Base-by-base conservation (phyloP, 192 early-diverging fungal genomes). In the Coemansia sp. region DNA sequence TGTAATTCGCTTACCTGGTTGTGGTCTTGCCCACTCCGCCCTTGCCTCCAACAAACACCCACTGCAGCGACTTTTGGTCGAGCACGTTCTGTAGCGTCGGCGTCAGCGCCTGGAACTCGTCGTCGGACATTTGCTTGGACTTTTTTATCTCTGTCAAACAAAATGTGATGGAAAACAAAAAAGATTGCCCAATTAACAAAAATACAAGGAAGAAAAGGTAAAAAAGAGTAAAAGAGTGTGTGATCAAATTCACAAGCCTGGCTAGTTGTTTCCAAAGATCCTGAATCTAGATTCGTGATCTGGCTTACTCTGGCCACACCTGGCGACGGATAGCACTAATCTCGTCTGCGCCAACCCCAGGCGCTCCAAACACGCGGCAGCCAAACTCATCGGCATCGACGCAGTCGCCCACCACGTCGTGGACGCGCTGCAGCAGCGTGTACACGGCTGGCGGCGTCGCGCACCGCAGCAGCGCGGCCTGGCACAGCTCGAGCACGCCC, bases 31-130 rank as follows among this genome's bases (percentile, higher is more conserved):
- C 97, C 54, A 99, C 97, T 72, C 97, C 97, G 52, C 97, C 97
- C 77, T 99, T 99, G 60, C 97, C 97, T 63, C 97, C 97, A 47
- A 97, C 93, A 84, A 99, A 99, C 60, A 99, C 92, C 95, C 95
- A 99, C 49, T 94, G 89, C 25, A 99, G 84, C 27, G 94, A 94
- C 30, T 88, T 84, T 78, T 99, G 97, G 77, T 98, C 97, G 33
- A 99, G 78, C 40, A 99, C 89, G 72, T 99, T 99, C 78, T 95
- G 88, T 29, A 99, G 86, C 6, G 93, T 86, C 38, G 91, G 90
- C 22, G 94, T 88, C 54, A 89, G 82, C 22, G 83, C 82, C 60
- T 88, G 82, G 57, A 88, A 84, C 66, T 88, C 86, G 75, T 89
- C 87, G 66, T 89, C 87, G 14, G 84, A 83, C 75, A 78, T 78